Evolutionary conservation across 2,329 filamentous ascomycete genomes (phyloP), one percentile per base, ranked within the genome.

Genomic region (Botrytis squamosa): DNA sequence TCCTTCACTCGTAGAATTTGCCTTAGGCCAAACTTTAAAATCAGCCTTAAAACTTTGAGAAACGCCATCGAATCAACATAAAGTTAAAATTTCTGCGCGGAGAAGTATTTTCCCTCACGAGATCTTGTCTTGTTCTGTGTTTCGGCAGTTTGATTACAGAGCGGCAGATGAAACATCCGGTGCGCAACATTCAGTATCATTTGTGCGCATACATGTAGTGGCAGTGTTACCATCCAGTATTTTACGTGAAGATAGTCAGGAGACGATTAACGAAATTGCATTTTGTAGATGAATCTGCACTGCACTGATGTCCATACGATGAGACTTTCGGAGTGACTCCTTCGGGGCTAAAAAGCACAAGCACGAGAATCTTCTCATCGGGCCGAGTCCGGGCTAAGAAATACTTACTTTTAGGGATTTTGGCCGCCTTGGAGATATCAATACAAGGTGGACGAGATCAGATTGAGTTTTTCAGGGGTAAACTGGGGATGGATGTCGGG

Each of bases 401-500:
- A 68, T 55, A 25, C 25, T 18, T 29, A 57, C 52, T 18, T 29
- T 57, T 22, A 33, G 18, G 9, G 22, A 52, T 14, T 40, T 49
- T 64, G 60, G n/a, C 33, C 60, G 20, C 49, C 20, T 20, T 49
- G 59, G n/a, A 59, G n/a, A 44, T 42, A 18, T 55, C 66, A 33
- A 68, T 25, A 33, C 18, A 36, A 68, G 65, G 65, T 67, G 46
- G 46, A 57, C 66, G 38, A 57, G 49, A 33, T 68, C 36, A 42
- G 65, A 68, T 55, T 57, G 38, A 42, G 38, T 42, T 72, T 67
- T 66, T 10, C 70, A 59, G 36, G 62, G 70, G 62, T 36, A 33
- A 66, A 55, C 38, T 72, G 70, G 70, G 38, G 38, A 57, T 29
- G 38, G 49, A 57, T 55, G 46, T 67, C 70, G 70, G 70, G 62